Conservation (phyloP, 805 yeast species). For the Cyberlindnera sargentensis region DNA sequence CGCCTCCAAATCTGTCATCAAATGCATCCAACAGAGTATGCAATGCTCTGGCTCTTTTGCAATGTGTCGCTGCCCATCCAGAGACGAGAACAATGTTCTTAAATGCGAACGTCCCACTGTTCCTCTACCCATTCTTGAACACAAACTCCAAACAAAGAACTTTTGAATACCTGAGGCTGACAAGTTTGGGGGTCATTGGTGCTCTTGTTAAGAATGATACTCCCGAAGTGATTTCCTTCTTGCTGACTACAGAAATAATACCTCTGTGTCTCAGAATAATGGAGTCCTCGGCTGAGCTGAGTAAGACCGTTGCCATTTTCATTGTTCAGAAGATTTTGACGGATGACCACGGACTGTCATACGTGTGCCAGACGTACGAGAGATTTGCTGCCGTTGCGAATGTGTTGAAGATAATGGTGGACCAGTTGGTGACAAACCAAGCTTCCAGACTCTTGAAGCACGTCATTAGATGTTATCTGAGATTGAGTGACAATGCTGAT, state of each 20-base stretch:
- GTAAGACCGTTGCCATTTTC: conserved; percentile 95
- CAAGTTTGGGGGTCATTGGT: conserved; percentile 94
- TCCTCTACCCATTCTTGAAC: conserved; percentile 87
- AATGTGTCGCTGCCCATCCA: conserved; percentile 93
- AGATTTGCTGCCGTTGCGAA: conserved; percentile 90
- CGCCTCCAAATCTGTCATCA: conserved; percentile 81
- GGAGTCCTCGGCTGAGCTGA: conserved; percentile 90
- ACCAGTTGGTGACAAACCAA: conserved; percentile 67
- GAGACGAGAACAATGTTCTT: conserved; percentile 82
- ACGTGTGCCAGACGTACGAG: conserved; percentile 93
- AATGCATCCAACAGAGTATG: conserved; percentile 90
- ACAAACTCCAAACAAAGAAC: conserved; percentile 89
- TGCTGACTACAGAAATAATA: conserved; percentile 92
- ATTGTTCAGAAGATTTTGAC: conserved; percentile 87
- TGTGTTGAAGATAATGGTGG: conserved; percentile 82
- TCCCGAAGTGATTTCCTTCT: conserved; percentile 86
- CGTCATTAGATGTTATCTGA: conserved; percentile 87
- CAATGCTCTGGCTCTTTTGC: conserved; percentile 88
- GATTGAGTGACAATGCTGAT: conserved; percentile 83
- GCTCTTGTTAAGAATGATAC: conserved; percentile 95
- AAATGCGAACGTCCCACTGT: conserved; percentile 87
- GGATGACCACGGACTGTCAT: conserved; percentile 86
- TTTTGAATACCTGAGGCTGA: conserved; percentile 86
- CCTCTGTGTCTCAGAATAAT: conserved; percentile 91
- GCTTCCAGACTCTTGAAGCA: conserved; percentile 86